Percentiles rank a stretch among this genome's conserved stretches.
phyloP scores from a whole-genome alignment of 2,329 filamentous ascomycete species.

The Mollisia scopiformis region DNA sequence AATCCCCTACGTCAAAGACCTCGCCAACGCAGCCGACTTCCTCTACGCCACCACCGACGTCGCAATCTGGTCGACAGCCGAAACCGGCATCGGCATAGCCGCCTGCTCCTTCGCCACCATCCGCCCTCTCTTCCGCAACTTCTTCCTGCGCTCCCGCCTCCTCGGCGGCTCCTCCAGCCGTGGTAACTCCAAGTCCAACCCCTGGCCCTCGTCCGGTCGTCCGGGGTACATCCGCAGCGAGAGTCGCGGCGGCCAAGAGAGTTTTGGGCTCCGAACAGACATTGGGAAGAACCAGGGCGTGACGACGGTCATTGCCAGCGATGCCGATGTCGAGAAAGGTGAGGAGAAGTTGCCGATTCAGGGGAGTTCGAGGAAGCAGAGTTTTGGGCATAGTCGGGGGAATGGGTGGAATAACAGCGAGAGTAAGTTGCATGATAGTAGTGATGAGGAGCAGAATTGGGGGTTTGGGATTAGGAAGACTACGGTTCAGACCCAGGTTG shows the following conservation, averaged over 20 bases:
- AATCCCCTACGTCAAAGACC: conserved; percentile 43
- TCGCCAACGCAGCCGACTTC: conserved; percentile 40
- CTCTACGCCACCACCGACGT: conserved; percentile 44
- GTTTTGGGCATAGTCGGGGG: conserved; percentile 2
- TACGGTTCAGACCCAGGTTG: conserved; percentile 17
- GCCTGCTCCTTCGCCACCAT: conserved; percentile 44
- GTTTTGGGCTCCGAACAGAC: conserved; percentile 23
- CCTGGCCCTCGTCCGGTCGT: conserved; percentile 12
- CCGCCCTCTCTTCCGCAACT: conserved; percentile 38
- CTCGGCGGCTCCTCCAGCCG: conserved; percentile 17
- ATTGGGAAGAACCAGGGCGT: conserved; percentile 19
- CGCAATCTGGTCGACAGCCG: conserved; percentile 46
- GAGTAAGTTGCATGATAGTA: conserved; percentile 18
- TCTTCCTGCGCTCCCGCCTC: conserved; percentile 23
- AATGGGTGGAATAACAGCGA: conserved; percentile 16
- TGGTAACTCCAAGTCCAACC: neutral
- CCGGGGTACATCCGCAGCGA: conserved; percentile 18
- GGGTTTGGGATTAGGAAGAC: conserved; percentile 20
- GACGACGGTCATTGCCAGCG: conserved; percentile 22
- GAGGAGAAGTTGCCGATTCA: neutral
- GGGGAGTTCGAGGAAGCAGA: neutral
- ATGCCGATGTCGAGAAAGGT: conserved; percentile 5
- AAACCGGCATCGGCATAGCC: conserved; percentile 44
- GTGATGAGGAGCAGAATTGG: conserved; percentile 17
- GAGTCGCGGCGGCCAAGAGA: conserved; percentile 8